Base-by-base conservation (phyloP, 495 filamentous ascomycete species). In the Penicillium lividum region DNA sequence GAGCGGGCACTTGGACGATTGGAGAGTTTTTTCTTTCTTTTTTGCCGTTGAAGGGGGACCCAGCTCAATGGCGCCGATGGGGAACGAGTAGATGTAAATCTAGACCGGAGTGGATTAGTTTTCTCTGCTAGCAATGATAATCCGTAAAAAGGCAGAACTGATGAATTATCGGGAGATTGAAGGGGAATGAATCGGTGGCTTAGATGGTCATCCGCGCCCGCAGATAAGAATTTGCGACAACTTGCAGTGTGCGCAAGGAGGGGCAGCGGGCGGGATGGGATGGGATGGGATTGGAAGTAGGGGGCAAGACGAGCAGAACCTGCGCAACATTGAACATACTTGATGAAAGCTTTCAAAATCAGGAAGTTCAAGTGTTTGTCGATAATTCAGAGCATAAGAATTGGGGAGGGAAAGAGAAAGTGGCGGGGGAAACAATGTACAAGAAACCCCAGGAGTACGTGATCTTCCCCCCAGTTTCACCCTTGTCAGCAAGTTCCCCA, bases 31-130 rank as follows among this genome's bases (percentile, higher is more conserved):
- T 52, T 52, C 44, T 47, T 47, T 47, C 31, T 49, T 49, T 30
- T 30, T 49, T 29, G 13, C 5, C 27, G 27, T 53, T 53, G 51
- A 11, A 59, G 53, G 31, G 60, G 56, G 54, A 60, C 60, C 62
- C 47, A 56, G 62, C 25, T 62, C 31, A 53, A 55, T 68, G 58
- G 62, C 65, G 67, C 57, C 33, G 45, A 61, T 67, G 57, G 67
- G 53, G 55, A 64, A 51, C 50, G 58, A 52, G 46, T 51, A 42
- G 57, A 58, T 57, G 46, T 46, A 52, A 66, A 60, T 69, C 67
- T 70, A 65, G 60, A 66, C 59, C 60, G 38, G 67, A 66, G 67
- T 59, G 56, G 65, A 47, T 70, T 51, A 63, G 55, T 63, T 46
- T 22, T 54, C 31, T 55, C 62, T 67, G 64, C 64, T 65, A 34